A percentile compares a stretch with the other conserved stretches of the same genome.
These are phyloP conservation scores for Seiridium unicorne DNA, from an alignment of 2,329 filamentous ascomycete species.

Conservation along the genomic window DNA sequence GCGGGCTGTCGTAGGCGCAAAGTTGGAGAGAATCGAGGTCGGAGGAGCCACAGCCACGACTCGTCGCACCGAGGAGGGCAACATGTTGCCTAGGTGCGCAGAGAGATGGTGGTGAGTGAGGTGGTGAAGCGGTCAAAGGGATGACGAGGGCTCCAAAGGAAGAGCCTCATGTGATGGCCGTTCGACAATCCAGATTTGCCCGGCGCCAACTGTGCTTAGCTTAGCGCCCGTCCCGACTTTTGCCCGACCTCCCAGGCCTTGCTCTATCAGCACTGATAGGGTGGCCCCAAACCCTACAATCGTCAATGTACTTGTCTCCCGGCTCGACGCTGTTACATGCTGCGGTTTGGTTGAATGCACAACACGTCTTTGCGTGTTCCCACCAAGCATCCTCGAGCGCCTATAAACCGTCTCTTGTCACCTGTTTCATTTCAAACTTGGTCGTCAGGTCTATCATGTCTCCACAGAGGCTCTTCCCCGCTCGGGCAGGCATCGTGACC, in stretches of 20 bases:
- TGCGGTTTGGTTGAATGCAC: too few relatives aligned
- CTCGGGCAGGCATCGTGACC: too few relatives aligned
- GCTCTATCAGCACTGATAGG: background rate
- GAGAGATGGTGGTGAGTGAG: background rate
- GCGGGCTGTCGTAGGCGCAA: slow-evolving; percentile 40
- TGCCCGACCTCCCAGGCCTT: background rate
- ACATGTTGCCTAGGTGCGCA: slow-evolving; percentile 36
- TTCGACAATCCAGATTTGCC: background rate
- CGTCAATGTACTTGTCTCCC: too few relatives aligned
- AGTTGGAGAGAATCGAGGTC: slow-evolving; percentile 40
- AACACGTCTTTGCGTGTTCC: background rate
- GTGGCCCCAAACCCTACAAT: background rate
- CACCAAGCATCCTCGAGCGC: too few relatives aligned
- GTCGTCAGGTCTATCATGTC: too few relatives aligned
- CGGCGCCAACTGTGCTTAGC: background rate
- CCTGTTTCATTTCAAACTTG: too few relatives aligned
- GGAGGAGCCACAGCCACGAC: slow-evolving; percentile 47
- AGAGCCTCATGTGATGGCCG: background rate
- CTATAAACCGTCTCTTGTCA: too few relatives aligned
- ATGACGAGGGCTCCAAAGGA: background rate
- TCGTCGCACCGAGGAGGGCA: slow-evolving; percentile 56
- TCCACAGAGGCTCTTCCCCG: too few relatives aligned
- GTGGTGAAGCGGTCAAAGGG: background rate
- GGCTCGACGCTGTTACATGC: too few relatives aligned
- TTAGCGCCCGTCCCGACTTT: background rate